phyloP scores from a whole-genome alignment of 2,329 filamentous ascomycete species.

The Aspergillus pseudonomiae region DNA sequence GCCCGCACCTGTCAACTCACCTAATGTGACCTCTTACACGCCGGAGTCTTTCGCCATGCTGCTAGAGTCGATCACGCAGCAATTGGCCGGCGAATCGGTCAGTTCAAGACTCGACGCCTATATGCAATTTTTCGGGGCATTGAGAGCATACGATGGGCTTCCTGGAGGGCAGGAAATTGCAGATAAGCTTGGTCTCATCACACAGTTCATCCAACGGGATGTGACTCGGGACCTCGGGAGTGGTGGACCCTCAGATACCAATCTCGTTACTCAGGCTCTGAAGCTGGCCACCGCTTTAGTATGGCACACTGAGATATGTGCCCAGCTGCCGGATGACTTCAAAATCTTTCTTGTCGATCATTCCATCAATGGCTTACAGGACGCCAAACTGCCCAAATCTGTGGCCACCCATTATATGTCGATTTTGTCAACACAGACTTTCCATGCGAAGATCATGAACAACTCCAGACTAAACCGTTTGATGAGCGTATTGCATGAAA shows the following conservation, averaged over 20 bases:
- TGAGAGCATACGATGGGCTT: conserved; percentile 80
- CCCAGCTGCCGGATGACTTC: conserved; percentile 75
- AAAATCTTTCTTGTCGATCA: conserved; percentile 79
- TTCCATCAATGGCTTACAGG: conserved; percentile 72
- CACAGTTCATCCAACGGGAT: conserved; percentile 83
- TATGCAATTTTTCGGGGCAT: conserved; percentile 71
- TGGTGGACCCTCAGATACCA: conserved; percentile 62
- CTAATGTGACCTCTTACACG: conserved; percentile 50
- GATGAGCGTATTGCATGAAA: conserved; percentile 68
- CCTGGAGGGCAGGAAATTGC: conserved; percentile 73
- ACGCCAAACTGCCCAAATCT: conserved; percentile 71
- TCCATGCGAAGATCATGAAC: conserved; percentile 74
- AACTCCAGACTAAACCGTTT: conserved; percentile 70
- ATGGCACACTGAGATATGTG: conserved; percentile 70
- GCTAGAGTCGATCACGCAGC: conserved; percentile 80
- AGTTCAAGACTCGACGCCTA: conserved; percentile 83
- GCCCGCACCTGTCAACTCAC: conserved; percentile 45
- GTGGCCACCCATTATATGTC: conserved; percentile 79
- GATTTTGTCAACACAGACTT: conserved; percentile 78
- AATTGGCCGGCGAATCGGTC: conserved; percentile 74
- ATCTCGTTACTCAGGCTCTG: conserved; percentile 75
- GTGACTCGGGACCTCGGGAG: conserved; percentile 63
- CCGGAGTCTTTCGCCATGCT: conserved; percentile 71
- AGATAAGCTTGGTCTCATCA: conserved; percentile 75
- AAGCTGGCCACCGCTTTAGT: conserved; percentile 77